Percentiles rank a stretch among this genome's conserved stretches.
phyloP scores from a whole-genome alignment of 345 rosid genomes.

The Citrus mangshanensis region DNA sequence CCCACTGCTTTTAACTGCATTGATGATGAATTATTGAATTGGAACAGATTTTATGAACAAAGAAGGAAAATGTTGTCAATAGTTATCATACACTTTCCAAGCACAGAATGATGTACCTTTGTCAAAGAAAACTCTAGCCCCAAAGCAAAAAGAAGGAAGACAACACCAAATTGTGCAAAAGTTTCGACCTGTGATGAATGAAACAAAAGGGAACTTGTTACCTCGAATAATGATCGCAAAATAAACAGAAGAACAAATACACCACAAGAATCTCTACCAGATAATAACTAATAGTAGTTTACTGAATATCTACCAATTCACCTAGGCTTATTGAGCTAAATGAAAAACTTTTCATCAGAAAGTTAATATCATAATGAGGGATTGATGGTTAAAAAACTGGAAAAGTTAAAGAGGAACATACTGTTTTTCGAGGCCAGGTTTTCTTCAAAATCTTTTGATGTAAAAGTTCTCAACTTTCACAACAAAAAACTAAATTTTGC shows the following conservation, averaged over 20 bases:
- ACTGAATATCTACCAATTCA: not conserved
- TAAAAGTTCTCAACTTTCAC: not conserved
- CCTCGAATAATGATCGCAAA: not conserved
- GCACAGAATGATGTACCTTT: slow-evolving; percentile 49
- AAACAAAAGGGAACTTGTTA: slow-evolving; percentile 13
- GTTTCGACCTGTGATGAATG: slow-evolving; percentile 71
- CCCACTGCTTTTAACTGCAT: slow-evolving; percentile 94
- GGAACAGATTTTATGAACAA: slow-evolving; percentile 18
- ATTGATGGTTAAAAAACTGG: not conserved
- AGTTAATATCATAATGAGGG: not conserved
- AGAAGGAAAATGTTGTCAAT: not conserved
- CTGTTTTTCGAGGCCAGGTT: not conserved
- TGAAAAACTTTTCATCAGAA: not conserved
- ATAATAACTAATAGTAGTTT: not conserved
- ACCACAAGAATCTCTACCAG: not conserved
- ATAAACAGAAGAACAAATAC: not conserved
- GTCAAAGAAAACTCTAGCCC: slow-evolving; percentile 98
- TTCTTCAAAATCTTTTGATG: not conserved
- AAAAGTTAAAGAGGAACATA: not conserved
- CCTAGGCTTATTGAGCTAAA: not conserved
- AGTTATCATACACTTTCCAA: not conserved
- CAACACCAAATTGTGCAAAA: slow-evolving; percentile 96
- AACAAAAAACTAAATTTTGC: not conserved
- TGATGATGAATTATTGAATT: slow-evolving; percentile 20
- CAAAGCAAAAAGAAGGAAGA: slow-evolving; percentile 97